Base-by-base conservation (phyloP, 208 protist genomes). In the Leishmania martiniquensis region DNA sequence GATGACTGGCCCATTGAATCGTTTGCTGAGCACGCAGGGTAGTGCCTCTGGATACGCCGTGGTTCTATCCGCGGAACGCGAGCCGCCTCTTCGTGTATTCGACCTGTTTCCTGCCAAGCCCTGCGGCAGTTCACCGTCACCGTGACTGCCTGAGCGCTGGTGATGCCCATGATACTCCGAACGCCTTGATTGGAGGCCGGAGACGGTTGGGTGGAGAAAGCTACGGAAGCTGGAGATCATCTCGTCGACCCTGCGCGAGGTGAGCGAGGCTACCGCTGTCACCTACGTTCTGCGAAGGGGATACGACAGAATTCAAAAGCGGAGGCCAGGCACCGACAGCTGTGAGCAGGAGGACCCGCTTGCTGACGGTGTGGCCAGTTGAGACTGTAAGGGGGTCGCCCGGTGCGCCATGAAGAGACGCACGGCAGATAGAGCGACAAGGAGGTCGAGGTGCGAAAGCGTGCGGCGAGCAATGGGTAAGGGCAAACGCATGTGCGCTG, bases 31-130 rank as follows among this genome's bases (percentile, higher is more conserved):
- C 1, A 39, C 57, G 9, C 73, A 81, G 1, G 77, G 75, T 0
- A 80, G 67, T 0, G 83, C 83, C 74, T 78, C 76, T 1, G 83
- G 78, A 52, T 81, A 81, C 45, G 2, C 15, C 20, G 69, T 44
- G 42, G 34, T 15, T 17, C 68, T 55, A 59, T 60, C 13, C n/a
- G 37, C 5, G 20, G 29, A 4, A 12, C 4, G 51, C 10, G 10
- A 51, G 39, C 13, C 63, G 12, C 39, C 29, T 5, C 17, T 12
- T 12, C 29, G 25, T 34, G 57, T 5, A 34, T 42, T 63, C 37
- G 57, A 12, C 0, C 57, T 5, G 7, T 34, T 32, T 34, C 37
- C 22, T n/a, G 57, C 57, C 0, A 34, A 22, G 29, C 29, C 6
- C 7, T 34, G 22, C 22, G n/a, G 2, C n/a, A 29, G 37, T 63